Evolutionary conservation across 148 eudicot genomes (phyloP), one percentile per base, ranked within the genome.

Genomic region (Chenopodium formosanum): DNA sequence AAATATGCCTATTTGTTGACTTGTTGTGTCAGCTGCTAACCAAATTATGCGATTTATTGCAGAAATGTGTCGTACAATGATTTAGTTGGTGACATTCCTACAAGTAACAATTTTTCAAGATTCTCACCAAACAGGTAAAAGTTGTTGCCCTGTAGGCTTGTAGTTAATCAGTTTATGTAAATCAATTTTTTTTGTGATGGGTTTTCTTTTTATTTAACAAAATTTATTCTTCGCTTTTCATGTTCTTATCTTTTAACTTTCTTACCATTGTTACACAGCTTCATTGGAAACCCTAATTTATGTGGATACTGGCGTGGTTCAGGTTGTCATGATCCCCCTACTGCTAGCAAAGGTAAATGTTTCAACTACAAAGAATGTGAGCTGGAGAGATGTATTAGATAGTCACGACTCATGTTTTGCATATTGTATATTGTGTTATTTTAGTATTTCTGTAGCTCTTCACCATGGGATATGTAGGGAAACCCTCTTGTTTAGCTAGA

Each of bases 11-110:
- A 7, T 37, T n/a, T 14, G n/a, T 68, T 67, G 2, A 13, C 19
- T 27, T 4, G 9, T 1, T 70, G n/a, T 44, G n/a, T 29, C 31
- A 16, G 52, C 31, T 73, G 56, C 44, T 67, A 37, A 64, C 1
- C 17, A 13, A n/a, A 9, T 80, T 64, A 25, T 66, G 44, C 80
- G 22, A 31, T 58, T 60, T 76, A 58, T 37, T 84, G 86, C 92
- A 97, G 99, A 79, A 97, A 97, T 79, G 94, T 94, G 9, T 97
- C 99, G 6, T 97, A 91, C 79, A 97, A 97, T 82, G 88, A 91
- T 78, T 90, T 97, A 50, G 83, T 81, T 75, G 99, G 99, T 58
- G 81, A 85, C 82, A 84, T 97, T 75, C 99, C 98, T 20, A 79
- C 92, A 9, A 90, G 91, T 85, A 92, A 94, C 78, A 97, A 97